Percentiles rank a stretch among this genome's conserved stretches.
phyloP scores from a whole-genome alignment of 768 basidiomycete species.

The Neoboletus brunneissimus region DNA sequence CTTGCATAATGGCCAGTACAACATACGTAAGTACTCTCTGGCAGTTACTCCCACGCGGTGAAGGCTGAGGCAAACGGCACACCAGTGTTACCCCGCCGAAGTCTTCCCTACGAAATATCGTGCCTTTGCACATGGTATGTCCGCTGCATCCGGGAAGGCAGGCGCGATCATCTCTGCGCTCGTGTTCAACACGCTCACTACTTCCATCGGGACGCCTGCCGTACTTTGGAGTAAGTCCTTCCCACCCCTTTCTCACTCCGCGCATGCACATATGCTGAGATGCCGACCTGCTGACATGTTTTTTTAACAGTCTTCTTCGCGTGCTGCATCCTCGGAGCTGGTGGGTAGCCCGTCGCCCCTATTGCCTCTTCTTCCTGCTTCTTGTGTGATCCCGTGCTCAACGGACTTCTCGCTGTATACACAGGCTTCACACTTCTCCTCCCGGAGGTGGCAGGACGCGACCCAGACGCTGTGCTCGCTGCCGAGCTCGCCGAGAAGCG shows the following conservation, averaged over 20 bases:
- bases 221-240: conserved; percentile 67
- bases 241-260: background rate
- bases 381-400: background rate
- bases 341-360: conserved; percentile 18
- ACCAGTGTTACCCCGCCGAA: conserved; percentile 68
- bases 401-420: background rate
- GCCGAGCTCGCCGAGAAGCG: conserved; percentile 35
- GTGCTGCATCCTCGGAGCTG: conserved; percentile 58
- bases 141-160: conserved; percentile 68
- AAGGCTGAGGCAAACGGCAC: conserved; percentile 2
- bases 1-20: conserved; percentile 35
- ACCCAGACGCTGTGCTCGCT: conserved; percentile 46
- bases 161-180: conserved; percentile 78
- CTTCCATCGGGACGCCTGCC: conserved; percentile 58
- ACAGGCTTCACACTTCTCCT: conserved; percentile 44
- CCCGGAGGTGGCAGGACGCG: conserved; percentile 50
- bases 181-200: conserved; percentile 62
- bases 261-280: background rate
- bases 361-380: background rate
- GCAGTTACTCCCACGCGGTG: too few species aligned
- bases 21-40: conserved; percentile 45
- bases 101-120: conserved; percentile 78
- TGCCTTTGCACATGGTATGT: conserved; percentile 71
- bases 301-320: conserved; percentile 58
- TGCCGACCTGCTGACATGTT: background rate